phyloP scores from a whole-genome alignment of 345 rosid species.

The Luvunga scandens region DNA sequence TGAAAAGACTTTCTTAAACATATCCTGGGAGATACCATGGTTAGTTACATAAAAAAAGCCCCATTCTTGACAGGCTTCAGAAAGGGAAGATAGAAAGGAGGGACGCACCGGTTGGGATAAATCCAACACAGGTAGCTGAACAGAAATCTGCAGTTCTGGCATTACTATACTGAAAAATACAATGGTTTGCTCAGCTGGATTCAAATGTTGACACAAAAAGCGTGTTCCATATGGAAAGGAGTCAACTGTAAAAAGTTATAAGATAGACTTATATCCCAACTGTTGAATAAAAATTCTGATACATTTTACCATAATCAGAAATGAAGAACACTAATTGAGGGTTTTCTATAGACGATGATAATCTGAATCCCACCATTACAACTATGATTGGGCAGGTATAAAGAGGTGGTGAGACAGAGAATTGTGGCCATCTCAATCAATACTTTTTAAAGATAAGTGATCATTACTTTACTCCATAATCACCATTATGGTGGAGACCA shows the following conservation, averaged over 20 bases:
- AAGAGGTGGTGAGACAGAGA: neutral
- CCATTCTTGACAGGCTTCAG: constrained; percentile 65
- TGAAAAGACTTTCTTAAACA: constrained; percentile 32
- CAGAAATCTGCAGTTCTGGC: constrained; percentile 36
- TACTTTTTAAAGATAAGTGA: neutral
- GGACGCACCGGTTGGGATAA: constrained; percentile 45
- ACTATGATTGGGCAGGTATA: constrained; percentile 1
- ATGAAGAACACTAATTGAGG: constrained; percentile 19
- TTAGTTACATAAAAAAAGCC: constrained; percentile 71
- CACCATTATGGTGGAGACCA: constrained; percentile 29
- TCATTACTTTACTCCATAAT: neutral
- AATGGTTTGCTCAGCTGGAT: constrained; percentile 15
- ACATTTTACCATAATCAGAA: constrained; percentile 1
- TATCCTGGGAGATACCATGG: constrained; percentile 56
- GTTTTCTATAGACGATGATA: neutral
- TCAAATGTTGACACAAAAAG: neutral
- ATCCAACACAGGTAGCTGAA: constrained; percentile 68
- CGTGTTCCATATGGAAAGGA: constrained; percentile 6
- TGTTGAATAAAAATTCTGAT: neutral
- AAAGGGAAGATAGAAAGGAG: constrained; percentile 43
- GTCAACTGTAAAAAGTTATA: neutral
- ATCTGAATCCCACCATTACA: constrained; percentile 1
- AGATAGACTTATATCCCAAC: neutral
- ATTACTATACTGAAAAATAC: constrained; percentile 24
- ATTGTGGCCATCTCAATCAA: constrained; percentile 9